These are phyloP conservation scores for Alloteropsis semialata DNA, from an alignment of 176 grass and related monocot genomes.

Conservation along the genomic window DNA sequence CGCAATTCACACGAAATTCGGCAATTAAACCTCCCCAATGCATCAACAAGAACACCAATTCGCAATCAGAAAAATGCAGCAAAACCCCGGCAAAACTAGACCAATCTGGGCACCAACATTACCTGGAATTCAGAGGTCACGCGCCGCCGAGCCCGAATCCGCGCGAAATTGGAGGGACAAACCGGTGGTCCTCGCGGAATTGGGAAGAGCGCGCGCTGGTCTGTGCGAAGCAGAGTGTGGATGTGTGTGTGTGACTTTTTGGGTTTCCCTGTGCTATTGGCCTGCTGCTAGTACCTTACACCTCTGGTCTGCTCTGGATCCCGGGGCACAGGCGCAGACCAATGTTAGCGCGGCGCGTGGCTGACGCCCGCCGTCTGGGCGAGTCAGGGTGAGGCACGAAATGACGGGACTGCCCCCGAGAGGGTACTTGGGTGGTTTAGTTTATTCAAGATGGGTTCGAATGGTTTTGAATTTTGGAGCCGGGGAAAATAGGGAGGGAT, in stretches of 20 bases:
- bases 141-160: not conserved
- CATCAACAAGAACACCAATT: not conserved
- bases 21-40: not conserved
- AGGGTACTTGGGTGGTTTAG: not conserved
- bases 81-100: not conserved
- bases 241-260: slow-evolving; percentile 27
- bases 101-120: not conserved
- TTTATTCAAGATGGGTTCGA: not conserved
- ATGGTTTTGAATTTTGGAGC: slow-evolving; percentile 34
- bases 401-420: slow-evolving; percentile 34
- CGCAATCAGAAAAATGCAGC: slow-evolving; percentile 8
- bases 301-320: slow-evolving; percentile 37
- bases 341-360: slow-evolving; percentile 24
- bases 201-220: not conserved
- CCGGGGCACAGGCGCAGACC: slow-evolving; percentile 5
- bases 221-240: not conserved
- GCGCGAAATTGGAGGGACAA: slow-evolving; percentile 3
- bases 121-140: slow-evolving; percentile 4
- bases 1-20: not conserved
- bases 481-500: not conserved
- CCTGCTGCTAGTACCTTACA: slow-evolving; percentile 26
- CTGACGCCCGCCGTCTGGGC: not conserved
- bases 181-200: not conserved
- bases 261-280: slow-evolving; percentile 26
- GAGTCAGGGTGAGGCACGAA: not conserved